These are phyloP conservation scores for Botrytis paeoniae DNA, from an alignment of 2,329 filamentous ascomycete species.

Conservation along the genomic window DNA sequence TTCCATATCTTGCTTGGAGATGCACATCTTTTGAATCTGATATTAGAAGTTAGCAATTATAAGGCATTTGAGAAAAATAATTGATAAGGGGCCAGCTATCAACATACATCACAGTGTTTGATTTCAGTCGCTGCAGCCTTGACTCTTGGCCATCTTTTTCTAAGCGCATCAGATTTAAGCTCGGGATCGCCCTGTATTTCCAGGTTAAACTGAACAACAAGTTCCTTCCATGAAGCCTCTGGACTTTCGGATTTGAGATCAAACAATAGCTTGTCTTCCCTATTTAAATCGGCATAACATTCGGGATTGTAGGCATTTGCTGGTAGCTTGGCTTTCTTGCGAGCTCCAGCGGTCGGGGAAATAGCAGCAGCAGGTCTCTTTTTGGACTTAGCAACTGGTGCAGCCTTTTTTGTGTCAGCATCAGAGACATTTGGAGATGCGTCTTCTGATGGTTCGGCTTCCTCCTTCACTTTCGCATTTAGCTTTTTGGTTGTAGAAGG, in stretches of 20 bases:
- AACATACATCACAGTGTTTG: not conserved
- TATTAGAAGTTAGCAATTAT: not conserved
- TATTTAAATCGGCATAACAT: not conserved
- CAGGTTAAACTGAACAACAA: not conserved
- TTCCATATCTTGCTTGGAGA: not conserved
- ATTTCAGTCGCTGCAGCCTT: not conserved
- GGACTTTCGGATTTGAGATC: not conserved
- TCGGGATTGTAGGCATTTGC: not conserved
- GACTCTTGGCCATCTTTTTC: not conserved
- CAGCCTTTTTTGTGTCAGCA: not conserved
- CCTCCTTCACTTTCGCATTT: not conserved
- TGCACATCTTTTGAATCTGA: slow-evolving; percentile 8
- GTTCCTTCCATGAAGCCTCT: not conserved
- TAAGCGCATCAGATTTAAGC: not conserved
- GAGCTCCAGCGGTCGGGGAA: not conserved
- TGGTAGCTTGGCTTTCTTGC: not conserved
- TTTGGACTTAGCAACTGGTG: not conserved
- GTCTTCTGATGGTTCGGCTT: not conserved
- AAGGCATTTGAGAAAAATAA: no score
- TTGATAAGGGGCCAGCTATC: fast-evolving
- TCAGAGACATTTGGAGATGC: not conserved
- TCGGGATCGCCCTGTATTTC: not conserved
- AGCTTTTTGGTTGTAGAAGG: not conserved
- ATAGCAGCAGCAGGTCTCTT: not conserved
- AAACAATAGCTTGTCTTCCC: not conserved